Base-by-base conservation (phyloP, 2,329 filamentous ascomycete genomes). In the Aureobasidium musti region DNA sequence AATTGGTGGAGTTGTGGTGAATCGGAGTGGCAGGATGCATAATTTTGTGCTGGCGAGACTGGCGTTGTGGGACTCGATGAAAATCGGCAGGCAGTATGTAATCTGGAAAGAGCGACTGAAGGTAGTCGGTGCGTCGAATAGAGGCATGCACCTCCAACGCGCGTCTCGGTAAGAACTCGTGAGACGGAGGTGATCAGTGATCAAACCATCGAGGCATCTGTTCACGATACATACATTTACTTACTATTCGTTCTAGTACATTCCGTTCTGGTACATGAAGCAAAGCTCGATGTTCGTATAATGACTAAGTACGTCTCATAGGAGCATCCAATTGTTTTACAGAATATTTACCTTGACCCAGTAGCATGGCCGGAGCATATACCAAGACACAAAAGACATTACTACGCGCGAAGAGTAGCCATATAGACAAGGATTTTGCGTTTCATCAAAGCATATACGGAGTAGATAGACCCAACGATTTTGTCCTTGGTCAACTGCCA, bases 361-460 rank as follows among this genome's bases (percentile, higher is more conserved):
- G 35, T 39, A 39, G 14, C 11, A 39, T 39, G 17, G 35, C 35
- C 14, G 35, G 35, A 39, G 35, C n/a, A 45, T 45, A n/a, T 43
- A 43, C 8, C 3, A 21, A 45, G 41, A 21, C 43, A 21, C 21
- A 23, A 4, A 47, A 47, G 43, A 47, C n/a, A n/a, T 35, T n/a
- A 37, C 10, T 30, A 19, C 26, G 11, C 37, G 50, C 17, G n/a
- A 37, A 7, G 13, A 26, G n/a, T 8, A 28, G 53, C 35, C 35
- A 56, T 41, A n/a, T 56, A 23, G 28, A 41, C 21, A 26, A 28
- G 14, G 14, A 37, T 56, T 56, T 13, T 21, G 53, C 53, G 13
- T 56, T 37, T 41, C 53, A 23, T 56, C 35, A 19, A 19, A 28
- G n/a, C 53, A 39, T 56, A 23, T 56, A 56, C 35, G 35, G 35